A percentile compares a stretch with the other conserved stretches of the same genome.
phyloP scores from a whole-genome alignment of 257 asterid species.

The Penstemon davidsonii region DNA sequence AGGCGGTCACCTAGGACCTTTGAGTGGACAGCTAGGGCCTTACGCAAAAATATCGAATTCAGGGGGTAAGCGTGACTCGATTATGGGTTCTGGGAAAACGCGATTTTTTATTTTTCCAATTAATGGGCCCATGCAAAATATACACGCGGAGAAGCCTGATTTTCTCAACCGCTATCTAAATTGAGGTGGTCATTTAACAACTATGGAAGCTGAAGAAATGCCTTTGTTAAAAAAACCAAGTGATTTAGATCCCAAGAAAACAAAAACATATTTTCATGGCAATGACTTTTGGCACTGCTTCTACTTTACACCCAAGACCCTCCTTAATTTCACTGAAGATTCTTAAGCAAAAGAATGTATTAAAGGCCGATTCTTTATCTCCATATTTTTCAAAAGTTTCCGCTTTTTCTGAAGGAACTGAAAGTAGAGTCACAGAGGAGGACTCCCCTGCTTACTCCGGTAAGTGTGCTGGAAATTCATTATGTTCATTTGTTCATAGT shows the following conservation, averaged over 20 bases:
- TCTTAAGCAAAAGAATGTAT: slow-evolving; percentile 38
- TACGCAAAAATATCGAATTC: too few relatives aligned
- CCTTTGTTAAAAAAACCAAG: slow-evolving; percentile 16
- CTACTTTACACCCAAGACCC: slow-evolving; percentile 46
- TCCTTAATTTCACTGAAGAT: slow-evolving; percentile 31
- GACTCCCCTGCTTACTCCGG: slow-evolving; percentile 58
- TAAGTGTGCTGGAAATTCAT: slow-evolving; percentile 23
- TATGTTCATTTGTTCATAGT: neutral
- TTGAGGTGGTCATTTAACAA: slow-evolving; percentile 39
- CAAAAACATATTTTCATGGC: slow-evolving; percentile 51
- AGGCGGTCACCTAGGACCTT: too few relatives aligned
- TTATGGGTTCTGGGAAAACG: too few relatives aligned
- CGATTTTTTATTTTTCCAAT: neutral
- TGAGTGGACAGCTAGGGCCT: too few relatives aligned
- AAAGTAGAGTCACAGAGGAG: slow-evolving; percentile 54
- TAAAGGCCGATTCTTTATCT: slow-evolving; percentile 30
- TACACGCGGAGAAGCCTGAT: slow-evolving; percentile 60
- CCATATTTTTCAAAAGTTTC: slow-evolving; percentile 43
- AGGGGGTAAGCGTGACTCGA: too few relatives aligned
- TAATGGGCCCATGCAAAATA: slow-evolving; percentile 32
- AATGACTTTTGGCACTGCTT: slow-evolving; percentile 48
- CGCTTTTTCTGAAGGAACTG: slow-evolving; percentile 70
- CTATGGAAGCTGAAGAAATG: slow-evolving; percentile 29
- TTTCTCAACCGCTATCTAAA: slow-evolving; percentile 39
- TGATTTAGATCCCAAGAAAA: neutral